Base-by-base conservation (phyloP, 1,139 yeast species). In the Sugiyamaella neomexicana region DNA sequence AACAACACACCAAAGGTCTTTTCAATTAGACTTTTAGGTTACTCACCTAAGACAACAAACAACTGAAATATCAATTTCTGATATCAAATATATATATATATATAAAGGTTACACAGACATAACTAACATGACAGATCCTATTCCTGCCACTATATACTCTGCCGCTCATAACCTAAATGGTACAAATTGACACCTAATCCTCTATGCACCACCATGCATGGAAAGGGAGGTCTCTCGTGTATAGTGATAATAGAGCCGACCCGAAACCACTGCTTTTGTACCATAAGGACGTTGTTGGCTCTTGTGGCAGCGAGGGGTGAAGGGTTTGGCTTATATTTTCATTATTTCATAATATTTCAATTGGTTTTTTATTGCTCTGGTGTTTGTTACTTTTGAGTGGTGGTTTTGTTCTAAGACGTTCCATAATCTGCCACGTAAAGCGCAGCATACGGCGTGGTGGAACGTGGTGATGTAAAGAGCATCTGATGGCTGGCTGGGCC, bases 141-240 rank as follows among this genome's bases (percentile, higher is more conserved):
- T 13, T n/a, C n/a, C n/a, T n/a, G n/a, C n/a, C n/a, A n/a, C n/a
- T 16, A 16, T 38, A 17, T 16, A 17, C 41, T 16, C 5, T 23
- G 25, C 25, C 23, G 41, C 25, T 17, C 41, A 38, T 17, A 16
- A 17, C 41, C 41, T 16, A 17, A 38, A 38, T 3, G 27, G 17
- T n/a, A 16, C 41, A 38, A 16, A 38, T 38, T 38, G 41, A 38
- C 41, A 38, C 25, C 41, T 15, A 38, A 9, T 38, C 9, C 41
- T 6, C n/a, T 38, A 38, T 38, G 27, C 41, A 38, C n/a, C 15
- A 9, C 13, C 27, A 20, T 20, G 25, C 25, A 20, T 3, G 25
- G 25, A 3, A n/a, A n/a, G n/a, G 25, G 25, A 5, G 25, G 25
- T 3, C n/a, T 12, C 41, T 15, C 9, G 10, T 17, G n/a, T 38